Base-by-base conservation (phyloP, 2,329 filamentous ascomycete species). In the Exophiala calicioides region DNA sequence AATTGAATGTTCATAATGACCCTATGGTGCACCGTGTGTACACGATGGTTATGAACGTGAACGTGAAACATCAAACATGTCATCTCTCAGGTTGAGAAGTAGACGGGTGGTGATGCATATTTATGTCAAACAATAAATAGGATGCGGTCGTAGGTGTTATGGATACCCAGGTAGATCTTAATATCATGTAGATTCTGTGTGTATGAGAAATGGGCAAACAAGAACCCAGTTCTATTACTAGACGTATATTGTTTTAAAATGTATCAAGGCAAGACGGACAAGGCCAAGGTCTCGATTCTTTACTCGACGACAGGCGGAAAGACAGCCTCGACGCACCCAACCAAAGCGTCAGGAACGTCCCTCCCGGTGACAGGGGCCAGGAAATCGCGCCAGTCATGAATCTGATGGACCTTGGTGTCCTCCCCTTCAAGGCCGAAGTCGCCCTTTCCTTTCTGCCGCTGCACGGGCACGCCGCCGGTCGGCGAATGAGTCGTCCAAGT, bases 301-400 rank as follows among this genome's bases (percentile, higher is more conserved):
- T 24, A 16, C 13, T 21, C 20, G 26, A 8, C 16, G 33, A 19
- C 27, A 3, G 5, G 13, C 10, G 49, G 49, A 20, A 52, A 52
- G 12, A 52, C 20, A 7, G 49, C 44, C 13, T 44, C 44, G 23
- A 52, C 26, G 21, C 43, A 30, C 29, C 37, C 19, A 10, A 41
- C 34, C 21, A 52, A 19, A 3, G 30, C 26, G 12, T 37, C 30
- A 13, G 49, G 40, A 19, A 47, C 35, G 3, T 9, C 20, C 13
- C 15, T 33, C 6, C 5, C 31, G 34, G 10, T 19, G 1, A 5
- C 12, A 13, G 27, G 10, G 7, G 5, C 23, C 9, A 50, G n/a
- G n/a, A 50, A 9, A 4, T 38, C 34, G 20, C 30, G 30, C 47
- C 47, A 50, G 27, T 20, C 41, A 21, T 24, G 15, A 9, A 50